Conservation (phyloP, 2,329 filamentous ascomycete genomes). For the Fusarium siculi region DNA sequence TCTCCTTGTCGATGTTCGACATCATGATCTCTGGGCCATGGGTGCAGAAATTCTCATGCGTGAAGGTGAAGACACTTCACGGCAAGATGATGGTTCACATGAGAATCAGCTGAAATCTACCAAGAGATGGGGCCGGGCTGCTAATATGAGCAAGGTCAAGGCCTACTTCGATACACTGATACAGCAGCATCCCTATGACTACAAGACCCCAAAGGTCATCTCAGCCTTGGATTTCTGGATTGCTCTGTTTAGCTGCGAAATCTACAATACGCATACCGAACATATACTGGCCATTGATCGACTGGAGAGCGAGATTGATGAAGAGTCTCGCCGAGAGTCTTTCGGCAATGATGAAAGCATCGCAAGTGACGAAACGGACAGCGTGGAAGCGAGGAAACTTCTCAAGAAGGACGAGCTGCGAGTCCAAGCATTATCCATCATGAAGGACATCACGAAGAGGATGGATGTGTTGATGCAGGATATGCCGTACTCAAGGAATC, state of each 20-base stretch:
- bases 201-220: conserved; percentile 65
- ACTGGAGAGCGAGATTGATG: conserved; percentile 46
- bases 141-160: conserved; percentile 58
- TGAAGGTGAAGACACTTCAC: conserved; percentile 54
- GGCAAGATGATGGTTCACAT: conserved; percentile 2
- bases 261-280: conserved; percentile 77
- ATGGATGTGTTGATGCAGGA: conserved; percentile 78
- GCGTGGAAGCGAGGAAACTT: conserved; percentile 30
- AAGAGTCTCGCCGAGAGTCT: conserved; percentile 28
- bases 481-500: conserved; percentile 75
- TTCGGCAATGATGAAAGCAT: conserved; percentile 35
- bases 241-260: conserved; percentile 82
- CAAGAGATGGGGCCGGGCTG: conserved; percentile 55
- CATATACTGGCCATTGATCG: conserved; percentile 57
- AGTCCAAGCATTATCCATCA: conserved; percentile 64
- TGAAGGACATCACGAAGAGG: conserved; percentile 71
- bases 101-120: not conserved
- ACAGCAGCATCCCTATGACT: conserved; percentile 78
- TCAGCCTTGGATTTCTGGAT: conserved; percentile 83
- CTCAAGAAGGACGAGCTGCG: conserved; percentile 55
- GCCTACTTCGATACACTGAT: conserved; percentile 82
- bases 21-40: conserved; percentile 79
- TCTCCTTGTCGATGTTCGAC: conserved; percentile 72
- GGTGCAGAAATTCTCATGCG: conserved; percentile 86
- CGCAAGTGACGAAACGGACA: conserved; percentile 34